Evolutionary conservation across 371 early-diverging fungal species (phyloP), one percentile per base, ranked within the genome.

Genomic region (Cokeromyces recurvatus): DNA sequence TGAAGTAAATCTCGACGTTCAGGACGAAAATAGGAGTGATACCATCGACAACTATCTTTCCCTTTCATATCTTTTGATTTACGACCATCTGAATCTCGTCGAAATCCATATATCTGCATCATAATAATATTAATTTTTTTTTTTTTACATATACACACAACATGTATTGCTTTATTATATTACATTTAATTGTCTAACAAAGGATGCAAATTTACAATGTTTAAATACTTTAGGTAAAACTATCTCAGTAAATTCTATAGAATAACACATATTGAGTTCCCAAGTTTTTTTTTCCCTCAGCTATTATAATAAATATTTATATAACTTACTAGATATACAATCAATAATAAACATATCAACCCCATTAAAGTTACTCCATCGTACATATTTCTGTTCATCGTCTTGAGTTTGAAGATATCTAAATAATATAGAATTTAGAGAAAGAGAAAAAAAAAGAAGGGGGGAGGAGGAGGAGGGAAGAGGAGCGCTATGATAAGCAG

Each of bases 141-240:
- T n/a, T n/a, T n/a, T n/a, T n/a, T n/a, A n/a, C n/a, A n/a, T 17
- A 5, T 32, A 38, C 47, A n/a, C n/a, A n/a, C n/a, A n/a, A n/a
- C n/a, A n/a, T n/a, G n/a, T n/a, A n/a, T n/a, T n/a, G n/a, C n/a
- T n/a, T n/a, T n/a, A n/a, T n/a, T 27, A 27, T 27, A 7, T 54
- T 68, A 74, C 74, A 61, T 74, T 74, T 15, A 74, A 54, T 39
- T 74, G 74, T 46, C 74, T 53, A 15, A 74, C 74, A 60, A 74
- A 74, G 0, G 74, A 70, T 9, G 74, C 66, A 52, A 74, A 74
- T 47, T 74, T 74, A 43, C 74, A 74, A 49, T 74, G 74, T 35
- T 74, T 74, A 38, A 74, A 74, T 25, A 62, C 49, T 45, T 59
- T 57, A 6, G 74, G 74, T 43, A 74, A 44, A 12, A 74, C 70